Evolutionary conservation across 257 asterid genomes (phyloP).

Genomic region (Eucommia ulmoides): DNA sequence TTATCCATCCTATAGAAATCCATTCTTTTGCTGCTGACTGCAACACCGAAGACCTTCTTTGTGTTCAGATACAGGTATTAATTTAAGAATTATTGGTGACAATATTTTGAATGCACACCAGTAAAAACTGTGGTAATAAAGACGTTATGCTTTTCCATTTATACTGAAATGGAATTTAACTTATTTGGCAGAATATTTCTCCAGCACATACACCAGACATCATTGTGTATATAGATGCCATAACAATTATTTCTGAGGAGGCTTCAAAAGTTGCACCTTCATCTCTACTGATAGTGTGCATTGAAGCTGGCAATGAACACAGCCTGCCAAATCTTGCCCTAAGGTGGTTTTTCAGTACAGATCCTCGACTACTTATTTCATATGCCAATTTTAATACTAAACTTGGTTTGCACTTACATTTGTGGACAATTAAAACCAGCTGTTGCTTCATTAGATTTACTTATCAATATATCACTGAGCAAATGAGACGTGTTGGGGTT

Average conservation of each 20-base stretch:
- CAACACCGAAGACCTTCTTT: slow-evolving; percentile 88
- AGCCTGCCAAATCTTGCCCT: slow-evolving; percentile 78
- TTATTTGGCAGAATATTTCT: slow-evolving; percentile 71
- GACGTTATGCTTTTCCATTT: too few species aligned
- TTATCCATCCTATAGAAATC: slow-evolving; percentile 88
- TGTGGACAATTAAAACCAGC: too few species aligned
- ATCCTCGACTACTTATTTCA: too few species aligned
- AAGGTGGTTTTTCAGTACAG: too few species aligned
- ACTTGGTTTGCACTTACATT: too few species aligned
- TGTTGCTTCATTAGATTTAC: neutral
- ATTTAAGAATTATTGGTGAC: too few species aligned
- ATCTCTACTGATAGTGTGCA: slow-evolving; percentile 69
- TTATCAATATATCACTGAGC: neutral
- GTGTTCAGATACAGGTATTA: slow-evolving; percentile 74
- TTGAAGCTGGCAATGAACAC: slow-evolving; percentile 77
- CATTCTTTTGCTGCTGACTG: slow-evolving; percentile 68
- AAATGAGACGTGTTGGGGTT: neutral
- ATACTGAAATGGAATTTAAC: too few species aligned
- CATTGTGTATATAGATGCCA: slow-evolving; percentile 73
- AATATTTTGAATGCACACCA: too few species aligned
- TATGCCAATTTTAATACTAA: too few species aligned
- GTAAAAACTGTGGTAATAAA: too few species aligned
- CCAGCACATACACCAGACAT: slow-evolving; percentile 66
- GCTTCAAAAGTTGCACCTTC: slow-evolving; percentile 80
- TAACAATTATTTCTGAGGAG: slow-evolving; percentile 81